phyloP scores from a whole-genome alignment of 1,284 basidiomycete genomes.

The Omphalotus olearius region DNA sequence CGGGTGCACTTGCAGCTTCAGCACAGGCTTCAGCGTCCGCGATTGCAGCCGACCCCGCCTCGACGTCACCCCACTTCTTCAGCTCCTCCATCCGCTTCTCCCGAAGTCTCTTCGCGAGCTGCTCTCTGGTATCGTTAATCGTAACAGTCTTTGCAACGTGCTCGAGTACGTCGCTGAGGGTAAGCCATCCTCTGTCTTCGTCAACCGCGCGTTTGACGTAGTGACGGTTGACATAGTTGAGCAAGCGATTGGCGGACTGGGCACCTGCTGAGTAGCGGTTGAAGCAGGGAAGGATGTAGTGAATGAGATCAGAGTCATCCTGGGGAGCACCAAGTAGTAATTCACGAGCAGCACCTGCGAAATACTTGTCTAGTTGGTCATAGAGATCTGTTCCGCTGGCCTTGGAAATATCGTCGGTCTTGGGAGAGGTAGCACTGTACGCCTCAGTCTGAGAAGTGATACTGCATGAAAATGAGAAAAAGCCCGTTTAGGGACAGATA shows the following conservation, averaged over 20 bases:
- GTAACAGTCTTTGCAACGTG: conserved; percentile 53
- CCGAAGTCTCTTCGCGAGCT: conserved; percentile 49
- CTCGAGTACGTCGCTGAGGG: conserved; percentile 60
- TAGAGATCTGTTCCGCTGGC: conserved; percentile 63
- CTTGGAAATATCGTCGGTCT: conserved; percentile 22
- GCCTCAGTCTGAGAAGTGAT: conserved; percentile 60
- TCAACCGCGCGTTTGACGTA: conserved; percentile 73
- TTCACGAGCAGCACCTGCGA: conserved; percentile 39
- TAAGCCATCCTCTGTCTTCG: conserved; percentile 74
- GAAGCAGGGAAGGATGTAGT: conserved; percentile 67
- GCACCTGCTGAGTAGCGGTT: conserved; percentile 63
- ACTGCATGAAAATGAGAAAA: conserved; percentile 23
- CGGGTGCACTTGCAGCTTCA: conserved; percentile 63
- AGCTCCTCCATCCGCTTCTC: conserved; percentile 59
- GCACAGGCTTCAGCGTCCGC: conserved; percentile 61
- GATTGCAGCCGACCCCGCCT: conserved; percentile 43
- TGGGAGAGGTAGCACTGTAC: conserved; percentile 24
- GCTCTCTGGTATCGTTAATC: conserved; percentile 50
- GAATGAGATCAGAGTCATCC: conserved; percentile 61
- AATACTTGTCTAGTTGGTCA: conserved; percentile 53
- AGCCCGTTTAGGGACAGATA: background rate
- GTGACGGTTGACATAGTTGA: conserved; percentile 76
- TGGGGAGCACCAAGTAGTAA: conserved; percentile 57
- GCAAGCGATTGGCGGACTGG: conserved; percentile 60
- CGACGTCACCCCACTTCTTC: conserved; percentile 63